phyloP scores from a whole-genome alignment of 148 eudicot genomes.

The Polygonum aviculare region DNA sequence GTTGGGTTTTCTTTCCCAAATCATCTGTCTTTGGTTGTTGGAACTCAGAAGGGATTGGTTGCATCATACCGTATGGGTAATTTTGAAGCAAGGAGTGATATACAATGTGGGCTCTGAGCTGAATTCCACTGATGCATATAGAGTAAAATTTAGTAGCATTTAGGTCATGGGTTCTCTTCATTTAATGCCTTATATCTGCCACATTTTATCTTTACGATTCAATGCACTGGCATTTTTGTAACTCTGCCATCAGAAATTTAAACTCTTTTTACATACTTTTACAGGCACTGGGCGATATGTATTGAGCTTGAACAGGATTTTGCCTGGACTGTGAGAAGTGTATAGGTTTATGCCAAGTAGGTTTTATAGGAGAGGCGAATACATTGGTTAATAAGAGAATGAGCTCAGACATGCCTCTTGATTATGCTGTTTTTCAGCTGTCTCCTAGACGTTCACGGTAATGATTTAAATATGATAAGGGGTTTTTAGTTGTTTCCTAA shows the following conservation, averaged over 20 bases:
- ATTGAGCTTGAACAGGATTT: neutral
- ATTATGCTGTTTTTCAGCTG: slow-evolving; percentile 75
- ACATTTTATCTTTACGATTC: neutral
- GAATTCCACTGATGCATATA: neutral
- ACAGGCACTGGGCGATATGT: neutral
- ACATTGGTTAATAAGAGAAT: slow-evolving; percentile 21
- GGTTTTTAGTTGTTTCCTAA: slow-evolving; percentile 4
- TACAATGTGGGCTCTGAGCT: neutral
- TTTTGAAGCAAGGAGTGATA: neutral
- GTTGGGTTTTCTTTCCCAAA: neutral
- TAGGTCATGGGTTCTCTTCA: neutral
- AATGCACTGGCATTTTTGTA: neutral
- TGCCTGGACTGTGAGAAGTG: neutral
- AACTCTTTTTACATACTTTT: neutral
- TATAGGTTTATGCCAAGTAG: neutral
- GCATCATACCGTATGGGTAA: too few species aligned
- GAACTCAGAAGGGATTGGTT: neutral
- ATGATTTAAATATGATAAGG: slow-evolving; percentile 7
- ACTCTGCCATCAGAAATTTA: neutral
- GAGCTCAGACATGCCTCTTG: slow-evolving; percentile 69
- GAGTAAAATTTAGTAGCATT: neutral
- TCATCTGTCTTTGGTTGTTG: neutral
- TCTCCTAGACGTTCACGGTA: slow-evolving; percentile 80
- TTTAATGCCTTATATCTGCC: neutral
- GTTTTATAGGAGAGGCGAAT: neutral